A percentile compares a stretch with the other conserved stretches of the same genome.
Conservation (phyloP, 2,329 filamentous ascomycete genomes). For the Alternaria longipes region DNA sequence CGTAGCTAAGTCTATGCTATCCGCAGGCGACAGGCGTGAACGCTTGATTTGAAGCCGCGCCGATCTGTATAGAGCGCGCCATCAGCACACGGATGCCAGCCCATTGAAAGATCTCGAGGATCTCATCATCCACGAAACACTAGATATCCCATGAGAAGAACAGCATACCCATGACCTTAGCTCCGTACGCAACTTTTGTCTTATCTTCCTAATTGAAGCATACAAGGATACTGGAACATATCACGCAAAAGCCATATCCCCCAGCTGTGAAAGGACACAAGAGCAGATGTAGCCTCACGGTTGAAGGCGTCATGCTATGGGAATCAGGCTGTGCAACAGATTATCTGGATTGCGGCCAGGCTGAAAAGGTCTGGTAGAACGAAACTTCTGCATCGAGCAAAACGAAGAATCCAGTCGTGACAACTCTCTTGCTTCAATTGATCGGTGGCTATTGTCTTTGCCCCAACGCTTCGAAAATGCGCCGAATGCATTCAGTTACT, state of each 20-base stretch:
- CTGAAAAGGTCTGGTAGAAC: not conserved
- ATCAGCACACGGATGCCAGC: too few species aligned
- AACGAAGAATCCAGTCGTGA: not conserved
- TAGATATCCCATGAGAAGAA: too few species aligned
- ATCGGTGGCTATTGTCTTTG: not conserved
- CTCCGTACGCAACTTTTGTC: not conserved
- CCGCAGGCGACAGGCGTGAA: not conserved
- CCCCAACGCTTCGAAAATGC: not conserved
- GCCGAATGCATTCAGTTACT: not conserved
- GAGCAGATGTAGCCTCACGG: not conserved
- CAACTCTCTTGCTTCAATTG: not conserved
- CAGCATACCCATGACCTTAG: too few species aligned
- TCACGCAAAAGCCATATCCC: not conserved
- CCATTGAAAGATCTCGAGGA: too few species aligned
- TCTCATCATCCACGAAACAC: too few species aligned
- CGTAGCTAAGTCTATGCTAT: not conserved
- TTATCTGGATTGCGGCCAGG: not conserved
- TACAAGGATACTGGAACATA: not conserved
- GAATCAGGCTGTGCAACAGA: not conserved
- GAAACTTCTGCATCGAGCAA: not conserved
- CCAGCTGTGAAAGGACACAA: not conserved
- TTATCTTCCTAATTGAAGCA: not conserved
- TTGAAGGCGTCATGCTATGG: not conserved
- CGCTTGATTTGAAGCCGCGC: not conserved
- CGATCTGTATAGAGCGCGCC: too few species aligned